Percentiles rank a stretch among this genome's conserved stretches.
phyloP scores from a whole-genome alignment of 352 stramenopile species.

The Phytophthora foliorum region DNA sequence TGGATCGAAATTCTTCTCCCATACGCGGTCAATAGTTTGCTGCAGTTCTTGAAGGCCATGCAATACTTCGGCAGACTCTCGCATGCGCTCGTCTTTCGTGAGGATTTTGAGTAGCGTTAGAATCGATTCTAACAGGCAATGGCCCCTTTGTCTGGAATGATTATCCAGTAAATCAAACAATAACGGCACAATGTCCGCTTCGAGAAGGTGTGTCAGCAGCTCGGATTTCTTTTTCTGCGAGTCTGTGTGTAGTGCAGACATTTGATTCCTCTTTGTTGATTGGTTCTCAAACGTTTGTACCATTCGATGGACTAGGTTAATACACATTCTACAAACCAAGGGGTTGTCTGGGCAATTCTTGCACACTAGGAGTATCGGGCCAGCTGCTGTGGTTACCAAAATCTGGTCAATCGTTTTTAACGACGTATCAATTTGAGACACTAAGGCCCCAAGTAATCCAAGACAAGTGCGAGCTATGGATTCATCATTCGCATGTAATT shows the following conservation, averaged over 20 bases:
- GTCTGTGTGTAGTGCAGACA: neutral
- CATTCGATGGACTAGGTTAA: conserved; percentile 26
- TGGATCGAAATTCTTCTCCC: conserved; percentile 26
- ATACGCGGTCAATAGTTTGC: conserved; percentile 36
- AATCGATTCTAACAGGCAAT: conserved; percentile 30
- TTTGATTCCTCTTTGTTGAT: neutral
- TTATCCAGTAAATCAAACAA: conserved; percentile 40
- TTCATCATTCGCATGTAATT: conserved; percentile 29
- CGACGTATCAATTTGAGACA: conserved; percentile 11
- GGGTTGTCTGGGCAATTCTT: conserved; percentile 23
- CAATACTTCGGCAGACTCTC: conserved; percentile 38
- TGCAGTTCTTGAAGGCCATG: conserved; percentile 46
- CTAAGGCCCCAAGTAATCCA: conserved; percentile 13
- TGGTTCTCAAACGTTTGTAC: conserved; percentile 15
- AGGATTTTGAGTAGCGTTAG: conserved; percentile 50
- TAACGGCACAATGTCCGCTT: conserved; percentile 30
- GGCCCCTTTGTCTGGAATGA: conserved; percentile 20
- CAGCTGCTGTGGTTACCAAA: conserved; percentile 7
- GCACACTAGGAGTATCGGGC: conserved; percentile 19
- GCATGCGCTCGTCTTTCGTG: conserved; percentile 35
- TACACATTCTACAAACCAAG: conserved; percentile 26
- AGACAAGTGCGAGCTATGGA: conserved; percentile 23
- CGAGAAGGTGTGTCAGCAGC: conserved; percentile 29
- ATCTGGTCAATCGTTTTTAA: conserved; percentile 15
- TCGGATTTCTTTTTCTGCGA: conserved; percentile 20